Base-by-base conservation (phyloP, 176 grass and related monocot genomes). In the Typha latifolia region DNA sequence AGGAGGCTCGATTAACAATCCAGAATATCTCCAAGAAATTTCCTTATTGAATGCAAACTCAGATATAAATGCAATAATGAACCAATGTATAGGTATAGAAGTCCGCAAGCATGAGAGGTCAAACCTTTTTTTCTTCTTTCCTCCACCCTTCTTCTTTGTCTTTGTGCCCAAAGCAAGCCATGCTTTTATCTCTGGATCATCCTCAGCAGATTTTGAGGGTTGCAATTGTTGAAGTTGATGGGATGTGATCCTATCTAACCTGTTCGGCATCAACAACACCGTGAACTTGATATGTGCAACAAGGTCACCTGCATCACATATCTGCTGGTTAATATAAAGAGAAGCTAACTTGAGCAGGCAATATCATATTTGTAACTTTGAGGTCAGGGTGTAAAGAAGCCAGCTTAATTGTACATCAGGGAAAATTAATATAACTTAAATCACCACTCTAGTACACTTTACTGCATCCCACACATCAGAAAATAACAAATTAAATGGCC, bases 201-300 rank as follows among this genome's bases (percentile, higher is more conserved):
- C 86, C 64, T 99, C 89, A 31, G 90, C 74, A 0, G 86, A 81
- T 56, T 83, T 84, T 1, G 81, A 51, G 14, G 95, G 71, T 32
- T 81, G 51, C 68, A 93, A 51, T 63, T 81, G 61, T 67, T 90
- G 94, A 26, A 99, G 79, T 1, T 67, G 64, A 56, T 93, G 84
- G 62, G 86, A 85, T 19, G 94, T 99, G 55, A 94, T 63, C 83
- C 67, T 90, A 51, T 99, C 89, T 7, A 88, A 99, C 32, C 86
- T 89, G 67, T 90, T 94, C 12, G 86, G 95, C 95, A 94, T 90
- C 81, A 99, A 71, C 70, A 99, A 68, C 19, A 99, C 95, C 4
- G 95, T 94, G 68, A 99, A 99, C 63, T 99, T 99, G 51, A 99
- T 87, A 69, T 99, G 95, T 4, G 95, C 95, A 64, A 99, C 89